These are phyloP conservation scores for Hypoxylon sp. DNA, from an alignment of 2,329 filamentous ascomycete species.

Conservation along the genomic window DNA sequence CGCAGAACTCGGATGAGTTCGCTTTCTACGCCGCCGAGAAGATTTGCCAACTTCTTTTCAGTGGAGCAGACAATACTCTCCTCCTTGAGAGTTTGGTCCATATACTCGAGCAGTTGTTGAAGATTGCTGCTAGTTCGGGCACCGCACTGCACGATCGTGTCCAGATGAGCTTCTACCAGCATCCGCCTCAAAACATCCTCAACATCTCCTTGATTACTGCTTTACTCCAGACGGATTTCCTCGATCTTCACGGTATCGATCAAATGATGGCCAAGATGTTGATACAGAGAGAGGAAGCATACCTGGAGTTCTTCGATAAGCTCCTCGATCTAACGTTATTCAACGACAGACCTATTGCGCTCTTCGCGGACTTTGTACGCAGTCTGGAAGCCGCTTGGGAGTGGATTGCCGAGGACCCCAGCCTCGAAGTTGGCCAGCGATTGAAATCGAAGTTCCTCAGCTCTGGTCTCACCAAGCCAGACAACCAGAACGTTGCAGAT, in stretches of 20 bases:
- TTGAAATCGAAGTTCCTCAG: constrained; percentile 75
- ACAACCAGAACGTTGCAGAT: constrained; percentile 69
- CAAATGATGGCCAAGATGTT: constrained; percentile 81
- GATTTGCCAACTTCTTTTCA: constrained; percentile 71
- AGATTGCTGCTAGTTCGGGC: constrained; percentile 65
- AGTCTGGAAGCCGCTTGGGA: constrained; percentile 85
- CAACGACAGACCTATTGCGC: constrained; percentile 80
- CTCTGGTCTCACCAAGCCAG: constrained; percentile 58
- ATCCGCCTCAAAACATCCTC: constrained; percentile 69
- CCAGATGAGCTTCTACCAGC: constrained; percentile 69
- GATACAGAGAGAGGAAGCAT: constrained; percentile 76
- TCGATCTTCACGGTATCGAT: constrained; percentile 77
- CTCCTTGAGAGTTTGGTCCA: constrained; percentile 74
- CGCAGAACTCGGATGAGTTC: constrained; percentile 73
- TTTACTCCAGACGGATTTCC: constrained; percentile 70
- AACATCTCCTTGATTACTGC: constrained; percentile 71
- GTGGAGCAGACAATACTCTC: constrained; percentile 65
- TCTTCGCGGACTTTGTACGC: constrained; percentile 88
- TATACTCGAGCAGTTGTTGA: constrained; percentile 71
- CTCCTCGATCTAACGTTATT: constrained; percentile 85
- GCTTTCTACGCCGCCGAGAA: constrained; percentile 72
- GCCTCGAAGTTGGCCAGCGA: constrained; percentile 74
- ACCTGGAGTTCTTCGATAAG: constrained; percentile 83
- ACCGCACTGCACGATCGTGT: constrained; percentile 69
- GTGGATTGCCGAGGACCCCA: constrained; percentile 83